Evolutionary conservation across 2,329 filamentous ascomycete species (phyloP).

Genomic region (Pseudocercospora ulei): DNA sequence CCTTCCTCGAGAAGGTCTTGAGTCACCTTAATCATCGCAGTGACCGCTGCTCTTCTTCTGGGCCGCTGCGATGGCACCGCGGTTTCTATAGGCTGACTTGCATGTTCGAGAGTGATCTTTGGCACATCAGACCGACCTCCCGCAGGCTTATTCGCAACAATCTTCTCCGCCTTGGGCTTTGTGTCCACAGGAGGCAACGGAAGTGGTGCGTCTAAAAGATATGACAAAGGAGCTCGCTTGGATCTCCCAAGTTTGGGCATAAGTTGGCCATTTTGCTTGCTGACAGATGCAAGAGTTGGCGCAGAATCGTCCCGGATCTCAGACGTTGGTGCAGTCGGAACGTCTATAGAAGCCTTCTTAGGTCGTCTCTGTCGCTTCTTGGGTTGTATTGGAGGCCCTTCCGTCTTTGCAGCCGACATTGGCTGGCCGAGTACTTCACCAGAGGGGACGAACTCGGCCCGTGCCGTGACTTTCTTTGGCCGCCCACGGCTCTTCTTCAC

Average conservation of each 20-base stretch:
- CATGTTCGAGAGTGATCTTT: too few species aligned
- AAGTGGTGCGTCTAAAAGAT: too few species aligned
- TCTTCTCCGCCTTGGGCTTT: not conserved
- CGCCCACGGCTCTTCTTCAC: conserved; percentile 9
- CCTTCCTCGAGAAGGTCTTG: conserved; percentile 24
- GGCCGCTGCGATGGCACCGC: conserved; percentile 19
- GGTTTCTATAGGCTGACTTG: too few species aligned
- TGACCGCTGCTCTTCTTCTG: conserved; percentile 24
- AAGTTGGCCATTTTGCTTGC: too few species aligned
- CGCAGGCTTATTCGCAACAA: not conserved
- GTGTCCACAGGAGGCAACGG: too few species aligned
- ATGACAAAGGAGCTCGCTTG: too few species aligned
- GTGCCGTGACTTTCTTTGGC: conserved; percentile 7
- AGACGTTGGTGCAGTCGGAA: too few species aligned
- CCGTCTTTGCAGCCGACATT: not conserved
- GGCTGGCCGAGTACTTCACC: not conserved
- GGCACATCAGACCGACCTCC: too few species aligned
- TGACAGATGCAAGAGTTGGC: not conserved
- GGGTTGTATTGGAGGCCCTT: not conserved
- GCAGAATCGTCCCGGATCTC: too few species aligned
- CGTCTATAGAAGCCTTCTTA: not conserved
- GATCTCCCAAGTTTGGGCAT: too few species aligned
- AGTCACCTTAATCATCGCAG: conserved; percentile 22
- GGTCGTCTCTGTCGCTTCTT: conserved; percentile 9
- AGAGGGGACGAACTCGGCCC: not conserved